Evolutionary conservation across 495 filamentous ascomycete genomes (phyloP).

Genomic region (Talaromyces nanjingensis): DNA sequence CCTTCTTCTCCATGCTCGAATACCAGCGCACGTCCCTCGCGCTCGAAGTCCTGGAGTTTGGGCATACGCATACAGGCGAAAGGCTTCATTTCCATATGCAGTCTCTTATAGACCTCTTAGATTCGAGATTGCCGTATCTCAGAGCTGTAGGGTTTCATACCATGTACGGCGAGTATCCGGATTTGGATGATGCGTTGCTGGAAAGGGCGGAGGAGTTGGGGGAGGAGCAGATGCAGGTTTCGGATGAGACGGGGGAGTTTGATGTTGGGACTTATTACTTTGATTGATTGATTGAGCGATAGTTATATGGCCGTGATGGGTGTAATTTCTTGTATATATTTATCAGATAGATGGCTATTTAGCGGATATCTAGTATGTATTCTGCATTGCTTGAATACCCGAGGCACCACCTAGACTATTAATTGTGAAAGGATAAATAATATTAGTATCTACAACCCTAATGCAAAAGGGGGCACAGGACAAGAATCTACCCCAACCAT

Average conservation of each 20-base stretch:
- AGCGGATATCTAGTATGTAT: not conserved
- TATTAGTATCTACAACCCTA: slow-evolving; percentile 3
- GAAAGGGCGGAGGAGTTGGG: slow-evolving; percentile 10
- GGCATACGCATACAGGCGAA: slow-evolving; percentile 12
- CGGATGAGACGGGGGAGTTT: slow-evolving; percentile 7
- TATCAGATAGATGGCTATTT: not conserved
- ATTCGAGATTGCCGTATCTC: slow-evolving; percentile 18
- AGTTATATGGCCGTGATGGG: not conserved
- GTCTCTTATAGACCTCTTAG: slow-evolving; percentile 15
- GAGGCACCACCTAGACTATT: too few relatives aligned
- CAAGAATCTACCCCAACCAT: not conserved
- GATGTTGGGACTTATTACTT: slow-evolving; percentile 10
- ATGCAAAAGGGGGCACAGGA: not conserved
- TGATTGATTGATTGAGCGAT: slow-evolving; percentile 7
- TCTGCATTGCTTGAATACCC: not conserved
- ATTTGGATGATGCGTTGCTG: slow-evolving; percentile 19
- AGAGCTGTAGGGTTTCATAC: slow-evolving; percentile 17
- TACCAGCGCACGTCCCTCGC: slow-evolving; percentile 12
- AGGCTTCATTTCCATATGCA: slow-evolving; percentile 16
- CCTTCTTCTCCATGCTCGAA: slow-evolving; percentile 21
- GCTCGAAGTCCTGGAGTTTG: slow-evolving; percentile 22
- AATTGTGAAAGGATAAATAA: not conserved
- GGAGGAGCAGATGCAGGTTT: not conserved
- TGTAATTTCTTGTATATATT: not conserved
- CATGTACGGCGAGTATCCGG: slow-evolving; percentile 17